Evolutionary conservation across 495 filamentous ascomycete species (phyloP).

Genomic region (Amniculicola lignicola): DNA sequence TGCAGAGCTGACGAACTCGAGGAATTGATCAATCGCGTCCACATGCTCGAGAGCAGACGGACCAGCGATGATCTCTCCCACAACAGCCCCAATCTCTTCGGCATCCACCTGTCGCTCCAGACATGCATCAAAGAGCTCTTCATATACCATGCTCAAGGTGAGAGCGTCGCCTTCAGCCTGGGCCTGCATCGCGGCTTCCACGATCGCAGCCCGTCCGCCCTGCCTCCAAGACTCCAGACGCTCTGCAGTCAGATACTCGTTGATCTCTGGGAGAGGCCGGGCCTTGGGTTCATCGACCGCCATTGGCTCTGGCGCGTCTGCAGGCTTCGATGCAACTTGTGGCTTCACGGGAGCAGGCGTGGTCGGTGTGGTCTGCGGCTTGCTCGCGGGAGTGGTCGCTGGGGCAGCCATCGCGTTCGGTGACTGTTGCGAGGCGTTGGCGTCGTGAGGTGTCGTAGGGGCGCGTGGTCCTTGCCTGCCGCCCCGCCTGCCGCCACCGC

Average conservation of each 20-base stretch:
- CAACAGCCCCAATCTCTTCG: slow-evolving; percentile 63
- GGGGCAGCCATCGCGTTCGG: slow-evolving; percentile 26
- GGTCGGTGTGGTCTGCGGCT: slow-evolving; percentile 29
- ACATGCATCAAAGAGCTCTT: slow-evolving; percentile 75
- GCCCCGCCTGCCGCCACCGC: slow-evolving; percentile 15
- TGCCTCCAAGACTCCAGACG: slow-evolving; percentile 50
- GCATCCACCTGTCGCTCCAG: slow-evolving; percentile 65
- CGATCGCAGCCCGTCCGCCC: slow-evolving; percentile 47
- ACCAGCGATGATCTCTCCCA: slow-evolving; percentile 70
- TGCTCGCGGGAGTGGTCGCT: slow-evolving; percentile 12
- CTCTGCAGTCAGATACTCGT: slow-evolving; percentile 18
- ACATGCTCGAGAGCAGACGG: too few relatives aligned
- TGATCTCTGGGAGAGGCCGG: too few relatives aligned
- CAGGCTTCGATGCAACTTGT: neutral
- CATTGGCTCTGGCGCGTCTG: slow-evolving; percentile 1
- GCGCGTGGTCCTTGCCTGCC: slow-evolving; percentile 47
- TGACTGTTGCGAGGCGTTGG: slow-evolving; percentile 8
- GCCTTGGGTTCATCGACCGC: too few relatives aligned
- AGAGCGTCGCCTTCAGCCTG: slow-evolving; percentile 62
- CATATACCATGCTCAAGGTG: slow-evolving; percentile 67
- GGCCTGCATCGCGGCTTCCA: slow-evolving; percentile 51
- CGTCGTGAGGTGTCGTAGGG: slow-evolving; percentile 11
- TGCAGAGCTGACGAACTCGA: slow-evolving; percentile 54
- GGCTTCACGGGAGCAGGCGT: neutral
- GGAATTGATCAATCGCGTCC: too few relatives aligned